Percentiles rank a stretch among this genome's conserved stretches.
Conservation (phyloP, 176 grass and related monocot species). For the Dendrocalamus sinicus region DNA sequence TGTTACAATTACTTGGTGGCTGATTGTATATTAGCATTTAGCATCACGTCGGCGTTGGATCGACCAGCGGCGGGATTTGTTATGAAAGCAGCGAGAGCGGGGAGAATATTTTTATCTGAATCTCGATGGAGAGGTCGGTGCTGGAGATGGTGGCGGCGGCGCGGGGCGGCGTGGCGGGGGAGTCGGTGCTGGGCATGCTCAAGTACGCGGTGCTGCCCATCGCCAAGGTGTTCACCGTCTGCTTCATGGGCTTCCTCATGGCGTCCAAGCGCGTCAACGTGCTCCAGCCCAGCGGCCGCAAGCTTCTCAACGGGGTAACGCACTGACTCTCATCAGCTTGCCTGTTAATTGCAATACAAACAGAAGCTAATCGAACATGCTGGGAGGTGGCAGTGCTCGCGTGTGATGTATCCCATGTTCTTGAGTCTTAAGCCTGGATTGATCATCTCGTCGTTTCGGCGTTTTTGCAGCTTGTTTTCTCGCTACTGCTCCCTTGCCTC, state of each 20-base stretch:
- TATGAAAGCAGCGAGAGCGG: not conserved
- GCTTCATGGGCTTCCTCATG: conserved; percentile 9
- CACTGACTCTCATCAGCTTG: too few relatives aligned
- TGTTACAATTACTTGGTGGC: too few relatives aligned
- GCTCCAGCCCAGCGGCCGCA: conserved; percentile 58
- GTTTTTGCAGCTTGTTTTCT: conserved; percentile 53
- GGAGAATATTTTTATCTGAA: not conserved
- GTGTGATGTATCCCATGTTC: too few relatives aligned
- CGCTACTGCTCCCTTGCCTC: conserved; percentile 68
- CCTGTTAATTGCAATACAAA: too few relatives aligned
- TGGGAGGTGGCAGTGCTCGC: too few relatives aligned
- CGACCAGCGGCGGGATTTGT: not conserved
- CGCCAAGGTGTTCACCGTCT: not conserved
- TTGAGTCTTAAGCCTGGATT: too few relatives aligned
- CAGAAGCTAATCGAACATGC: too few relatives aligned
- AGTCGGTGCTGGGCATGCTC: conserved; percentile 47
- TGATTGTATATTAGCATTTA: not conserved
- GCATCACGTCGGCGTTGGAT: not conserved
- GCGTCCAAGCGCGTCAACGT: conserved; percentile 60
- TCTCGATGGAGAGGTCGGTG: conserved; percentile 45
- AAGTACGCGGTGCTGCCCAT: conserved; percentile 66
- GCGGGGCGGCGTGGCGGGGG: too few relatives aligned
- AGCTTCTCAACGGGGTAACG: conserved; percentile 56
- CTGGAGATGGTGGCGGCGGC: conserved; percentile 35
- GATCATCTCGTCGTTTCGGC: too few relatives aligned